phyloP scores from a whole-genome alignment of 2,329 filamentous ascomycete genomes.

The Botrytis paeoniae region DNA sequence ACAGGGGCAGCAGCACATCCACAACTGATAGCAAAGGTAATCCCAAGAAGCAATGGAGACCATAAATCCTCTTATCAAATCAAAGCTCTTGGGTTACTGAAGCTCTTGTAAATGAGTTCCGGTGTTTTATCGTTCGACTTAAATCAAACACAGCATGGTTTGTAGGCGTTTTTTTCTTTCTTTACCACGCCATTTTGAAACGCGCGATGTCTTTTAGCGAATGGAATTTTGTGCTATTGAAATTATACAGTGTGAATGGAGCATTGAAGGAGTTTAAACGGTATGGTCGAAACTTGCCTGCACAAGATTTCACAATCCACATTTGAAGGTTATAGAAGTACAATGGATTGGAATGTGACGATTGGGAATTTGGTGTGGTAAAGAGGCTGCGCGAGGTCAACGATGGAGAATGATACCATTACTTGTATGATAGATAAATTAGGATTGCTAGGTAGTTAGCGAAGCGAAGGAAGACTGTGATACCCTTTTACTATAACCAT shows the following conservation, averaged over 20 bases:
- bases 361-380: background rate
- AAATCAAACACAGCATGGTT: constrained; percentile 5
- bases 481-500: constrained; percentile 15
- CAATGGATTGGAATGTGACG: background rate
- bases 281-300: constrained; percentile 12
- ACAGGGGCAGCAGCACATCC: constrained; percentile 26
- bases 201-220: constrained; percentile 16
- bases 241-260: constrained; percentile 1
- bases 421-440: constrained; percentile 19
- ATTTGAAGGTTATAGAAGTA: constrained; percentile 1
- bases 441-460: constrained; percentile 12
- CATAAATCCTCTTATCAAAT: constrained; percentile 9
- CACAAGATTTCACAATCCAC: constrained; percentile 14
- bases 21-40: constrained; percentile 32
- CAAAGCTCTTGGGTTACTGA: background rate
- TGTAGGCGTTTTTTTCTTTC: constrained; percentile 3
- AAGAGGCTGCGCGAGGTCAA: background rate
- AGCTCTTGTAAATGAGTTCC: background rate
- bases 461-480: constrained; percentile 16
- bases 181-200: constrained; percentile 11
- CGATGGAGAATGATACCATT: constrained; percentile 20
- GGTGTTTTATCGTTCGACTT: constrained; percentile 6
- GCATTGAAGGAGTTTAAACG: constrained; percentile 12
- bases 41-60: constrained; percentile 31
- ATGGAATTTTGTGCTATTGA: constrained; percentile 10